Percentiles rank a stretch among this genome's conserved stretches.
phyloP scores from a whole-genome alignment of 1,139 yeast genomes.

The Suhomyces chickasaworum region DNA sequence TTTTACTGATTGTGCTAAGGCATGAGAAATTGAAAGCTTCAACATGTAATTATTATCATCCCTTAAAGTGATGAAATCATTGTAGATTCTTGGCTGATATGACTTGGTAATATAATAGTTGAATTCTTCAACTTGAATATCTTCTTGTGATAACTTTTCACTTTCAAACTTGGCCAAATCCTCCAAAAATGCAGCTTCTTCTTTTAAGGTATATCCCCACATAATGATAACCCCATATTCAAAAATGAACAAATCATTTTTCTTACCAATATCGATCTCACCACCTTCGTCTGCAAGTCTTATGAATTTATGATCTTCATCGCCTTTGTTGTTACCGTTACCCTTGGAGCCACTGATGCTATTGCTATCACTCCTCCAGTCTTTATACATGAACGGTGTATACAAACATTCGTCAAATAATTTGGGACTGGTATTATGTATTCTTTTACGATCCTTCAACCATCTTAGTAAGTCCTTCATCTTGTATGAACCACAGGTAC shows the following conservation, averaged over 20 bases:
- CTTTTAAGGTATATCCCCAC: slow-evolving; percentile 90
- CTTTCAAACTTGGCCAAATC: slow-evolving; percentile 87
- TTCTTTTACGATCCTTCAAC: slow-evolving; percentile 75
- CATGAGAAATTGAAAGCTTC: slow-evolving; percentile 86
- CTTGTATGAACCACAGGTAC: slow-evolving; percentile 89
- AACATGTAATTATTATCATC: slow-evolving; percentile 92
- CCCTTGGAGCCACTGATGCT: slow-evolving; percentile 9
- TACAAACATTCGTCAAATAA: slow-evolving; percentile 91
- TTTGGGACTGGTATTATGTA: slow-evolving; percentile 79
- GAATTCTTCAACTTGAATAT: slow-evolving; percentile 90
- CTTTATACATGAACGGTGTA: slow-evolving; percentile 84
- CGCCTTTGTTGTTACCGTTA: slow-evolving; percentile 16
- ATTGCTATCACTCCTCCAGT: slow-evolving; percentile 61
- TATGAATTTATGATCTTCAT: slow-evolving; percentile 49
- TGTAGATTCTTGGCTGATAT: slow-evolving; percentile 92
- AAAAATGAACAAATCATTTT: slow-evolving; percentile 81
- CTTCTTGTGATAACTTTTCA: slow-evolving; percentile 88
- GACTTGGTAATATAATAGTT: slow-evolving; percentile 90
- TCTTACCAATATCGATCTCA: slow-evolving; percentile 79
- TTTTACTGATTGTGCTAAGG: slow-evolving; percentile 89
- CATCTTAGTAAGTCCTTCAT: slow-evolving; percentile 87
- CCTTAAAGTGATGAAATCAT: slow-evolving; percentile 88
- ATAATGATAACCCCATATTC: slow-evolving; percentile 93
- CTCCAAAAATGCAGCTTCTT: slow-evolving; percentile 78
- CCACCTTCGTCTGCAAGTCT: slow-evolving; percentile 93